A percentile compares a stretch with the other conserved stretches of the same genome.
Conservation (phyloP, 257 asterid genomes). For the Coffea canephora region DNA sequence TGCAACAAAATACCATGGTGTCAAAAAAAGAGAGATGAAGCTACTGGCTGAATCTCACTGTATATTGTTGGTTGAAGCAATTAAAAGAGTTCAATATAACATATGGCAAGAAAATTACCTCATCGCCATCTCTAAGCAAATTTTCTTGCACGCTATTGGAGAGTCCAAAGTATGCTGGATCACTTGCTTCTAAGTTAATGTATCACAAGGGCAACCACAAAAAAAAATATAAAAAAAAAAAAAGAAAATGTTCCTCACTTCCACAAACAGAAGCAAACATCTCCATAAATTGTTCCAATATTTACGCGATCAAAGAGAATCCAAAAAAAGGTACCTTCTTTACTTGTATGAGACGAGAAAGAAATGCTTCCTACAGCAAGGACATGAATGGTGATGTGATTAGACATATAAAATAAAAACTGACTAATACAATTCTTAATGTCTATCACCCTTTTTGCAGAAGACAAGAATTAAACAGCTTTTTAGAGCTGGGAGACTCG, state of each 20-base stretch:
- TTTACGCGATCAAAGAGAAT: no score
- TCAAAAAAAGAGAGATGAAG: not conserved
- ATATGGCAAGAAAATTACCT: slow-evolving; percentile 43
- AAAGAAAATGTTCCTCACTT: not conserved
- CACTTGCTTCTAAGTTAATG: slow-evolving; percentile 47
- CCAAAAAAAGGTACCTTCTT: slow-evolving; percentile 40
- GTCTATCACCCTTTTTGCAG: not conserved
- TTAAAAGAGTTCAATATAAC: slow-evolving; percentile 5
- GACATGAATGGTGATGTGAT: slow-evolving; percentile 11
- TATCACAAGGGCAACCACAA: not conserved
- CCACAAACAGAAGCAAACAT: not conserved
- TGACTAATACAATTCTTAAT: not conserved
- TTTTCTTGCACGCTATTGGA: slow-evolving; percentile 56
- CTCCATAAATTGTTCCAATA: not conserved
- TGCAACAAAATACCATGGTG: slow-evolving; percentile 22
- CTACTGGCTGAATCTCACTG: not conserved
- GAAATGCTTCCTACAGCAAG: slow-evolving; percentile 55
- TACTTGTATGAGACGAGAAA: slow-evolving; percentile 44
- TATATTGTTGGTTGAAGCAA: not conserved
- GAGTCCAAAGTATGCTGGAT: slow-evolving; percentile 69
- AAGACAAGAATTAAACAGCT: not conserved
- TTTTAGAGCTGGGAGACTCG: not conserved
- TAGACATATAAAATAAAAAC: slow-evolving; percentile 15
- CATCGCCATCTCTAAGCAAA: slow-evolving; percentile 44
- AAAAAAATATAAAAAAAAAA: no score